Percentiles rank a stretch among this genome's conserved stretches.
These are phyloP conservation scores for Venturiaceae sp. DNA, from an alignment of 2,329 filamentous ascomycete species.

Conservation along the genomic window DNA sequence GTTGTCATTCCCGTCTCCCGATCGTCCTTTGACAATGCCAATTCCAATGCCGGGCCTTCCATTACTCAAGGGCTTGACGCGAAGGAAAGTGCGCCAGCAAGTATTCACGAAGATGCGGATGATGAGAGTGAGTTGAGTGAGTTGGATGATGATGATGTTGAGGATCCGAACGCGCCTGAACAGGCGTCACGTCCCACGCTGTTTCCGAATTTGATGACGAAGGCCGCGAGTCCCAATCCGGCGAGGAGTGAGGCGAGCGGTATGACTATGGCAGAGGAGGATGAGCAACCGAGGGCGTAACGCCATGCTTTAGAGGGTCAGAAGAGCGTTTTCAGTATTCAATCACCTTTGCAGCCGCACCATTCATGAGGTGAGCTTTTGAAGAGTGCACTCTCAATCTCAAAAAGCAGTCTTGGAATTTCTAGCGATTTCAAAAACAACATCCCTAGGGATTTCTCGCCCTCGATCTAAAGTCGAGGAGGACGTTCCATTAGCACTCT, in stretches of 20 bases:
- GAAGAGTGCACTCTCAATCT: no score
- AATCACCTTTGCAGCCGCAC: no score
- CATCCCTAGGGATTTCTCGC: no score
- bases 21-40: neutral
- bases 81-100: constrained; percentile 44
- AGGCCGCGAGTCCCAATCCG: neutral
- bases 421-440: no score
- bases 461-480: no score
- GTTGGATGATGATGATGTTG: constrained; percentile 17
- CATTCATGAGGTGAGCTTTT: no score
- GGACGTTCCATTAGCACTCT: no score
- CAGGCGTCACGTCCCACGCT: neutral
- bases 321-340: no score
- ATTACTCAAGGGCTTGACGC: constrained; percentile 10
- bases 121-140: constrained; percentile 10
- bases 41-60: neutral
- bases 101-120: constrained; percentile 39
- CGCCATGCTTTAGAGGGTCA: no score
- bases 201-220: constrained; percentile 1
- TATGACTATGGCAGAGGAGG: neutral
- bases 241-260: neutral
- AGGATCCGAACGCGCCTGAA: constrained; percentile 13
- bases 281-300: neutral
- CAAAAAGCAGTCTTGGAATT: no score
- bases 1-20: neutral